phyloP scores from a whole-genome alignment of 495 filamentous ascomycete species.

The Trichocladium antarcticum region DNA sequence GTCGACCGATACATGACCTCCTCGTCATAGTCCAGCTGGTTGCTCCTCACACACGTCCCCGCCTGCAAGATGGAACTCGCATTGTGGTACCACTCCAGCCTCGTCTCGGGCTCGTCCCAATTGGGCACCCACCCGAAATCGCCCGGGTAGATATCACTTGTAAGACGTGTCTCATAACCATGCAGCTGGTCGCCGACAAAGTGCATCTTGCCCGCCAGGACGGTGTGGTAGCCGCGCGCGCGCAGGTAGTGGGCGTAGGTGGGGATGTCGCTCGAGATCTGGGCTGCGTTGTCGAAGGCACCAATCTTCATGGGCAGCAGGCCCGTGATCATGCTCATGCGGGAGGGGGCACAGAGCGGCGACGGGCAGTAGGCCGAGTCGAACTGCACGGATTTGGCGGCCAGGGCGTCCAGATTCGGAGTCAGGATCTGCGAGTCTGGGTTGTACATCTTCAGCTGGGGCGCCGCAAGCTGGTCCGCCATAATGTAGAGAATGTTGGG shows the following conservation, averaged over 20 bases:
- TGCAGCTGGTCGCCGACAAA: slow-evolving; percentile 89
- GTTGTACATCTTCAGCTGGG: slow-evolving; percentile 73
- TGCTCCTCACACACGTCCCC: slow-evolving; percentile 68
- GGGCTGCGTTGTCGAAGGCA: slow-evolving; percentile 76
- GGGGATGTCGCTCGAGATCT: slow-evolving; percentile 60
- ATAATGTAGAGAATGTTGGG: slow-evolving; percentile 49
- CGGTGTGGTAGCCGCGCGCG: slow-evolving; percentile 76
- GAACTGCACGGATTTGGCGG: slow-evolving; percentile 67
- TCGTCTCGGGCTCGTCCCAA: slow-evolving; percentile 76
- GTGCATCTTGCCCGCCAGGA: slow-evolving; percentile 87
- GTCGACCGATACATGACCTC: slow-evolving; percentile 78
- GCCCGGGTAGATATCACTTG: slow-evolving; percentile 84
- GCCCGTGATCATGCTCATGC: slow-evolving; percentile 81
- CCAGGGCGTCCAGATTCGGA: slow-evolving; percentile 72
- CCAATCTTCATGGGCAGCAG: slow-evolving; percentile 77
- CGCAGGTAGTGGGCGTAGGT: slow-evolving; percentile 86
- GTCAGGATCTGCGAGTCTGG: slow-evolving; percentile 71
- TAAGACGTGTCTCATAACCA: slow-evolving; percentile 77
- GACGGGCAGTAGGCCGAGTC: slow-evolving; percentile 83
- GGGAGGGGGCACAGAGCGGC: slow-evolving; percentile 76
- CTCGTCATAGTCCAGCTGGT: slow-evolving; percentile 91
- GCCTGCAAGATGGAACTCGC: slow-evolving; percentile 80
- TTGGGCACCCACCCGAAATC: slow-evolving; percentile 85
- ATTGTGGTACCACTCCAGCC: slow-evolving; percentile 87
- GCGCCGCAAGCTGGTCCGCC: slow-evolving; percentile 85